Conservation (phyloP, 805 yeast genomes). For the Lipomyces kockii region DNA sequence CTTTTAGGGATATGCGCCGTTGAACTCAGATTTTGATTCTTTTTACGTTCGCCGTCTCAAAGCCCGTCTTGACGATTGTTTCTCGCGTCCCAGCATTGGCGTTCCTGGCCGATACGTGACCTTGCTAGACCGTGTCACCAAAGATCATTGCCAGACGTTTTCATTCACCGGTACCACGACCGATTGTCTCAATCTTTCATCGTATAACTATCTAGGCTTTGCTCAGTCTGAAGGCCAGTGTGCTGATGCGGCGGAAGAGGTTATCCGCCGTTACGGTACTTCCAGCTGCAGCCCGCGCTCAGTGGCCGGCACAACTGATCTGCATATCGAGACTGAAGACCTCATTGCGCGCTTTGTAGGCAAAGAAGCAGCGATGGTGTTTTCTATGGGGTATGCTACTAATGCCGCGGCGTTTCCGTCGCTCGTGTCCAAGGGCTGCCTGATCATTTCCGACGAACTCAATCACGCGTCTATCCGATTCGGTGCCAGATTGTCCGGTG, state of each 20-base stretch:
- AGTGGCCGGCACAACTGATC: slow-evolving; percentile 72
- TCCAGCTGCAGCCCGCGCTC: slow-evolving; percentile 79
- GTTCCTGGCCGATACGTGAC: slow-evolving; percentile 93
- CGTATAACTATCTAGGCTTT: slow-evolving; percentile 94
- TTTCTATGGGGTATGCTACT: slow-evolving; percentile 96
- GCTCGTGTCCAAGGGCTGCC: slow-evolving; percentile 81
- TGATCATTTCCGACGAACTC: slow-evolving; percentile 90
- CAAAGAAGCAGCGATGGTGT: slow-evolving; percentile 82
- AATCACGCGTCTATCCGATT: slow-evolving; percentile 96
- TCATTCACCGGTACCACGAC: slow-evolving; percentile 75
- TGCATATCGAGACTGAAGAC: slow-evolving; percentile 74
- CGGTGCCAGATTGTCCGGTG: slow-evolving; percentile 91
- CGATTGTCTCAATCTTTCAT: slow-evolving; percentile 81
- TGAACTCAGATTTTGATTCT: slow-evolving; percentile 91
- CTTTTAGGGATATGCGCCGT: slow-evolving; percentile 81
- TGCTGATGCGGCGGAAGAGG: slow-evolving; percentile 72
- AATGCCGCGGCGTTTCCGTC: slow-evolving; percentile 87
- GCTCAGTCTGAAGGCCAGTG: slow-evolving; percentile 94
- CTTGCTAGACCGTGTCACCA: slow-evolving; percentile 77
- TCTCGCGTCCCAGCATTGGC: slow-evolving; percentile 94
- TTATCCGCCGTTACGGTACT: slow-evolving; percentile 72
- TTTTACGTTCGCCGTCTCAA: slow-evolving; percentile 93
- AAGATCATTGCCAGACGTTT: slow-evolving; percentile 66
- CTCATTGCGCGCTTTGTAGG: slow-evolving; percentile 86
- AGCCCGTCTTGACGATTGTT: slow-evolving; percentile 89